These are phyloP conservation scores for Daldinia grandis DNA, from an alignment of 495 filamentous ascomycete species.

Conservation along the genomic window DNA sequence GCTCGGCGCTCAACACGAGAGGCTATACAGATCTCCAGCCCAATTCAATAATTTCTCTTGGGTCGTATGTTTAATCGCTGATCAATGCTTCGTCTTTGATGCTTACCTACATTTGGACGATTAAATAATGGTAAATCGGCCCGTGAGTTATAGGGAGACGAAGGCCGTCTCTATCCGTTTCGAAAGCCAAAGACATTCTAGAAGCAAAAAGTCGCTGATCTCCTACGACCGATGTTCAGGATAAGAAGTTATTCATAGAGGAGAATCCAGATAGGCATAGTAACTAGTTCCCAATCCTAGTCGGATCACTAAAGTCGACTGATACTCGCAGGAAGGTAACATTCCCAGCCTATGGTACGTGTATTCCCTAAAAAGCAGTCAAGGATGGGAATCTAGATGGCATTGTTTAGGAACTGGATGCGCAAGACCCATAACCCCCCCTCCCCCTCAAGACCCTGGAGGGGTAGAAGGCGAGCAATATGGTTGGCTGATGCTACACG, in stretches of 20 bases:
- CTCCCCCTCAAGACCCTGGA: neutral
- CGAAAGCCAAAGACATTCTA: neutral
- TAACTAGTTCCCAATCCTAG: neutral
- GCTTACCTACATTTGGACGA: constrained; percentile 8
- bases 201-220: constrained; percentile 34
- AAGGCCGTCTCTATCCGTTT: neutral
- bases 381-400: constrained; percentile 34
- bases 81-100: constrained; percentile 3
- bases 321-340: constrained; percentile 25
- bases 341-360: constrained; percentile 8
- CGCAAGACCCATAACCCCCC: neutral
- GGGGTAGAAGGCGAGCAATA: neutral
- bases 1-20: constrained; percentile 1
- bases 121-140: constrained; percentile 23
- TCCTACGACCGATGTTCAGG: constrained; percentile 32
- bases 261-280: constrained; percentile 11
- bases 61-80: constrained; percentile 29
- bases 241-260: constrained; percentile 34
- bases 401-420: constrained; percentile 29
- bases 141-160: constrained; percentile 9
- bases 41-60: constrained; percentile 3
- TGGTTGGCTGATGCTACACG: neutral
- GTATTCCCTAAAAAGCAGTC: neutral
- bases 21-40: neutral
- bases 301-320: constrained; percentile 34